These are phyloP conservation scores for Fraxinus platypoda DNA, from an alignment of 305 asterid species.

Conservation along the genomic window DNA sequence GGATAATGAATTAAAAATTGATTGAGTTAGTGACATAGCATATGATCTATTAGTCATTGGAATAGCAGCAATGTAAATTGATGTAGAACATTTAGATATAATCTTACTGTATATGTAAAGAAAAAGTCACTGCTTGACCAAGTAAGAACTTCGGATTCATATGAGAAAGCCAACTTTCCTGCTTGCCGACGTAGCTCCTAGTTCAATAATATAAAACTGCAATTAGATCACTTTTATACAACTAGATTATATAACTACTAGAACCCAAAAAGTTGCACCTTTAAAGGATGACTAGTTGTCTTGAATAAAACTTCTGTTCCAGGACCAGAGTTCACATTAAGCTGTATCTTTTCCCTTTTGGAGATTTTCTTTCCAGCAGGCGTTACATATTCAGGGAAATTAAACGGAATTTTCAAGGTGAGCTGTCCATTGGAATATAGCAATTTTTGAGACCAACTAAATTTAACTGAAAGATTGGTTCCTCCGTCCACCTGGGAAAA, in stretches of 20 bases:
- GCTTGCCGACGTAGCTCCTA: constrained; percentile 62
- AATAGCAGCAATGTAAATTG: constrained; percentile 1
- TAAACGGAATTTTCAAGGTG: constrained; percentile 73
- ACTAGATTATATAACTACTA: neutral
- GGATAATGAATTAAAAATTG: constrained; percentile 6
- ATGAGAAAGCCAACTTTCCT: constrained; percentile 56
- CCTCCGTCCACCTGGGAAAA: constrained; percentile 82
- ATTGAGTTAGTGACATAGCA: neutral
- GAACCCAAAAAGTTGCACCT: constrained; percentile 48
- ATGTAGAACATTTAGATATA: constrained; percentile 12
- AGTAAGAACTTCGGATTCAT: constrained; percentile 66
- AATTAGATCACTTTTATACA: neutral
- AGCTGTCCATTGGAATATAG: constrained; percentile 55
- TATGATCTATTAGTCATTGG: neutral
- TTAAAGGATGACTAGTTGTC: constrained; percentile 74
- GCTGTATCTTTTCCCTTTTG: constrained; percentile 70
- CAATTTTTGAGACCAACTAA: constrained; percentile 91
- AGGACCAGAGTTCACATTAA: constrained; percentile 68
- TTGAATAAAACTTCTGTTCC: constrained; percentile 64
- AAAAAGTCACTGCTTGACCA: constrained; percentile 67
- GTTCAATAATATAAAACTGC: constrained; percentile 8
- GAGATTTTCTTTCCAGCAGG: constrained; percentile 84
- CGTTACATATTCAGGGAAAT: constrained; percentile 78
- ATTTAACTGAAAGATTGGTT: constrained; percentile 60
- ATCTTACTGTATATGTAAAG: constrained; percentile 62